Evolutionary conservation across 805 yeast genomes (phyloP).

Genomic region (Myxozyma vanderwaltii): DNA sequence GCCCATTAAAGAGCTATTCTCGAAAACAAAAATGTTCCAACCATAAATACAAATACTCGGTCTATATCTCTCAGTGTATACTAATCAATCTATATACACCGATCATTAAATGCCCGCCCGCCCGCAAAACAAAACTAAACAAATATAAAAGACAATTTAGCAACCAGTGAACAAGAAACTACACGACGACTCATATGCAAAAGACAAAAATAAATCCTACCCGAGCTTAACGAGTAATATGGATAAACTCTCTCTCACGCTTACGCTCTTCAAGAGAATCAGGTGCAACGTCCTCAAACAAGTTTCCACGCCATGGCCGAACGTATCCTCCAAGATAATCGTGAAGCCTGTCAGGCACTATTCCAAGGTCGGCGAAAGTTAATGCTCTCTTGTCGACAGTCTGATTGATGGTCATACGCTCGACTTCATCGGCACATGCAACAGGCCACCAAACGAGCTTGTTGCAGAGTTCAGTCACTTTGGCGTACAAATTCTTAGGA

Average conservation of each 20-base stretch:
- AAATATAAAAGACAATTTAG: background rate
- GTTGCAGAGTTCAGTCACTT: slow-evolving; percentile 45
- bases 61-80: background rate
- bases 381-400: slow-evolving; percentile 58
- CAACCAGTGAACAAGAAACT: background rate
- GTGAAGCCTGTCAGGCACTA: slow-evolving; percentile 57
- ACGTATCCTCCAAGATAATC: slow-evolving; percentile 53
- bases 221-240: slow-evolving; percentile 19
- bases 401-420: slow-evolving; percentile 72
- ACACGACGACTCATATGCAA: background rate
- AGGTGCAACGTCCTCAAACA: slow-evolving; percentile 33
- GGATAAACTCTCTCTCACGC: slow-evolving; percentile 30
- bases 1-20: no score
- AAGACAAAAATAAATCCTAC: no score
- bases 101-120: background rate
- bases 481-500: slow-evolving; percentile 45
- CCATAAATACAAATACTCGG: no score
- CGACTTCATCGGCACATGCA: slow-evolving; percentile 70
- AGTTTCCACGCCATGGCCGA: slow-evolving; percentile 30
- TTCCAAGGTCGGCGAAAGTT: slow-evolving; percentile 71
- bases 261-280: slow-evolving; percentile 28
- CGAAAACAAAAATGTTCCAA: no score
- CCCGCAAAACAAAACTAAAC: background rate
- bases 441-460: slow-evolving; percentile 49
- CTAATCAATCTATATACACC: background rate